Evolutionary conservation across 164 flowering plant species (phyloP), one percentile per base, ranked within the genome.

Genomic region (Chimonanthus salicifolius): DNA sequence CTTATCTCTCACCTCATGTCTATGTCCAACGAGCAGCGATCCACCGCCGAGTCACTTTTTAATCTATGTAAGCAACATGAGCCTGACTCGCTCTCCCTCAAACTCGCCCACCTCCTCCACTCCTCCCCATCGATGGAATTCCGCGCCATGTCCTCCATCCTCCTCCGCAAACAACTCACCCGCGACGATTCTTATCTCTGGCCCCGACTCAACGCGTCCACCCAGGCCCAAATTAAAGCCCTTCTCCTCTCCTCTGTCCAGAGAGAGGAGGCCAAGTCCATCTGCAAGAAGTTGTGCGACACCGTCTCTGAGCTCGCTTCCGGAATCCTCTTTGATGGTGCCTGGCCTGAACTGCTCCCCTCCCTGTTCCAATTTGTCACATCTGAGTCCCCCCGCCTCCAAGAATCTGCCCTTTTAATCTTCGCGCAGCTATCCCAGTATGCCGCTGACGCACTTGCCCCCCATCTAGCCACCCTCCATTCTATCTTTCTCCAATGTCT

Each of bases 321-420:
- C 0, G 84, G 87, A 7, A 81, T 96, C 54, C 49, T 96, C 51
- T 88, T 94, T 0, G 98, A 94, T 0, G 86, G 85, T 0, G 87
- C 82, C 1, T 96, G 99, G 99, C 97, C 97, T 2, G 99, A 96
- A 76, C 82, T 96, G 33, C 74, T 96, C 18, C 99, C 99, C 3
- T 96, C 94, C 72, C 90, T 96, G 90, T 96, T 96, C 75, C 94
- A 89, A 67, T 96, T 95, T 73, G 99, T 96, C 2, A 83, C 94
- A 1, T 89, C 94, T 16, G 90, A 91, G 67, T 74, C 82, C 0
- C 80, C 82, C 0, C 87, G 87, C 68, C 79, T 91, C 10, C 95
- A 90, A 80, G 99, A 96, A 54, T 89, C 95, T 1, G 90, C 98
- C 0, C 87, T 96, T 47, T 74, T 96, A 80, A 94, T 96, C 46